phyloP scores from a whole-genome alignment of 306 rosid genomes.

The Medicago lupulina region DNA sequence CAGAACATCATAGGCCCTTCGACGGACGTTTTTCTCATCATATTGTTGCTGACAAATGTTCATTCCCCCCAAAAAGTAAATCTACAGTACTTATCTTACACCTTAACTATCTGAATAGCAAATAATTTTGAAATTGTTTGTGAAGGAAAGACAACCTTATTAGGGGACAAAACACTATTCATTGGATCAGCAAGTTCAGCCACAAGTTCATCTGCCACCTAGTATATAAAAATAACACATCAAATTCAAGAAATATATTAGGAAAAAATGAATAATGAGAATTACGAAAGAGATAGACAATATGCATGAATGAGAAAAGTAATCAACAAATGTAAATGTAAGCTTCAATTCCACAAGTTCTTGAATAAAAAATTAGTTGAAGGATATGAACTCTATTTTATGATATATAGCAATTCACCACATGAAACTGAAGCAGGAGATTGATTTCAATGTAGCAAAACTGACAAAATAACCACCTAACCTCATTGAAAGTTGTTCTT shows the following conservation, averaged over 20 bases:
- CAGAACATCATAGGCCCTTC: neutral
- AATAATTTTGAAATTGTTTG: neutral
- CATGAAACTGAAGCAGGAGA: constrained; percentile 6
- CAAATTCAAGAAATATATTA: neutral
- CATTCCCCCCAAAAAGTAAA: neutral
- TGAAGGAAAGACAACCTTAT: neutral
- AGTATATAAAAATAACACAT: constrained; percentile 43
- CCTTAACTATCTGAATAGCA: neutral
- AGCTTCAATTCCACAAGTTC: constrained; percentile 43
- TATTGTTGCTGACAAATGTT: neutral
- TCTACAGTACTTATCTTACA: neutral
- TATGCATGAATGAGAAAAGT: constrained; percentile 43
- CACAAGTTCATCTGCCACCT: constrained; percentile 76
- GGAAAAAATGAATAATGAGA: neutral
- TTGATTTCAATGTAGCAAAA: constrained; percentile 5
- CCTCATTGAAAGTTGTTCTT: constrained; percentile 96
- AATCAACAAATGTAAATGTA: constrained; percentile 32
- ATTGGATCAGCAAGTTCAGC: neutral
- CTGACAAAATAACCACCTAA: constrained; percentile 47
- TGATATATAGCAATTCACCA: neutral
- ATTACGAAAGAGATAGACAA: neutral
- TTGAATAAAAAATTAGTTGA: constrained; percentile 26
- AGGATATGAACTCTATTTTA: neutral
- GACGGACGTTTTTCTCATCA: neutral
- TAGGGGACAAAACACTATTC: neutral